phyloP scores from a whole-genome alignment of 805 yeast genomes.

The Schwanniomyces sp. region DNA sequence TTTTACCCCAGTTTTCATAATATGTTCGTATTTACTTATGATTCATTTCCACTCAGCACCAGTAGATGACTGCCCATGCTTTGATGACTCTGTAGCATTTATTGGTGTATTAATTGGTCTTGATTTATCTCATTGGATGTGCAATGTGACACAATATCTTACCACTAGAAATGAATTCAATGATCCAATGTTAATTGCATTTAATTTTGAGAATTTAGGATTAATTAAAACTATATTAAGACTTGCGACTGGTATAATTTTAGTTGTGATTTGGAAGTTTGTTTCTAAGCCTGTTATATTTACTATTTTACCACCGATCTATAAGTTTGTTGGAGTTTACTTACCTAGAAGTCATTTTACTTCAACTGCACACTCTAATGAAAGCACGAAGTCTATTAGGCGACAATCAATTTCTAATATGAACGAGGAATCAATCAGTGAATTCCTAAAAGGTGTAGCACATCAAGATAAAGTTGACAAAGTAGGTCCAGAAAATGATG shows the following conservation, averaged over 20 bases:
- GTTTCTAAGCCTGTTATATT: constrained; percentile 67
- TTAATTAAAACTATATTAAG: constrained; percentile 43
- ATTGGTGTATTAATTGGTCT: constrained; percentile 83
- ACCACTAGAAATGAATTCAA: constrained; percentile 12
- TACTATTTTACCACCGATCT: constrained; percentile 58
- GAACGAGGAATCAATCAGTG: constrained; percentile 22
- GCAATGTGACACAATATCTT: constrained; percentile 30
- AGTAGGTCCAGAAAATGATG: constrained; percentile 39
- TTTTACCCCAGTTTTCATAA: constrained; percentile 36
- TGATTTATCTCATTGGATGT: constrained; percentile 59
- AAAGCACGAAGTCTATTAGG: constrained; percentile 33
- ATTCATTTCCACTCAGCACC: constrained; percentile 79
- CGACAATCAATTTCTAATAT: constrained; percentile 41
- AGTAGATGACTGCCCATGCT: constrained; percentile 93
- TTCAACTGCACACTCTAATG: constrained; percentile 36
- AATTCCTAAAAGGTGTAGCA: constrained; percentile 23
- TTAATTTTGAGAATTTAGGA: constrained; percentile 43
- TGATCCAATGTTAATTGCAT: constrained; percentile 43
- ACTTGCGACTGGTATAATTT: constrained; percentile 56
- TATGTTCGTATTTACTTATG: constrained; percentile 44
- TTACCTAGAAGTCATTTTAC: constrained; percentile 39
- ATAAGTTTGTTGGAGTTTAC: constrained; percentile 39
- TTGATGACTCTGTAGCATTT: constrained; percentile 92
- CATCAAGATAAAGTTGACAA: constrained; percentile 24
- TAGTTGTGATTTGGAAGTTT: constrained; percentile 73